phyloP scores from a whole-genome alignment of 2,329 filamentous ascomycete genomes.

The Clarireedia monteithiana region DNA sequence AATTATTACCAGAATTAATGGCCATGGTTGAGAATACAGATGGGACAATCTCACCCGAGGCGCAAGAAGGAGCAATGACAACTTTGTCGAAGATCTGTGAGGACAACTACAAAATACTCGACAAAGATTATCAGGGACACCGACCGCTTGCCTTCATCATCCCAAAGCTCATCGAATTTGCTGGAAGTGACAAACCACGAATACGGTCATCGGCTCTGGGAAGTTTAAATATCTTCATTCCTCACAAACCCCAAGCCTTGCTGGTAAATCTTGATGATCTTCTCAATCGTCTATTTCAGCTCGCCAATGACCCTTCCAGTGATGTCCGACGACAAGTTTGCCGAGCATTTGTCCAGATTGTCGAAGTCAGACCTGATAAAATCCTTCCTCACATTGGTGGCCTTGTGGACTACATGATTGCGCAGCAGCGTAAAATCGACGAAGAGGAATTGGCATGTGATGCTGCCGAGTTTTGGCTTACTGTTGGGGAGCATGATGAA shows the following conservation, averaged over 20 bases:
- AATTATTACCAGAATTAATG: slow-evolving; percentile 77
- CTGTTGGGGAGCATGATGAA: slow-evolving; percentile 78
- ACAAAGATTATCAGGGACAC: slow-evolving; percentile 82
- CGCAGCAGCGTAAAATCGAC: slow-evolving; percentile 72
- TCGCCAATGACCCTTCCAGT: slow-evolving; percentile 67
- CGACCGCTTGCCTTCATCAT: slow-evolving; percentile 82
- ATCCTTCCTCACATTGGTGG: slow-evolving; percentile 81
- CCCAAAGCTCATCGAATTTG: slow-evolving; percentile 84
- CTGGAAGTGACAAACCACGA: slow-evolving; percentile 64
- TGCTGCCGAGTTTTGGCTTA: slow-evolving; percentile 95
- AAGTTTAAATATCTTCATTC: slow-evolving; percentile 86
- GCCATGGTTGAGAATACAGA: slow-evolving; percentile 66
- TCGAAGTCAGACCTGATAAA: slow-evolving; percentile 85
- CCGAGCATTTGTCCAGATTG: slow-evolving; percentile 83
- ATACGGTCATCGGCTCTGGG: slow-evolving; percentile 74
- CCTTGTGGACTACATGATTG: slow-evolving; percentile 86
- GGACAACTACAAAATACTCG: slow-evolving; percentile 81
- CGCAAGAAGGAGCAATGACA: slow-evolving; percentile 89
- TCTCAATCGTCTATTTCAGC: slow-evolving; percentile 71
- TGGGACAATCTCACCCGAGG: slow-evolving; percentile 59
- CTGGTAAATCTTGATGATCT: slow-evolving; percentile 73
- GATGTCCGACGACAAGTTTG: slow-evolving; percentile 92
- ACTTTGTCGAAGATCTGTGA: slow-evolving; percentile 94
- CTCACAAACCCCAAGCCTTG: slow-evolving; percentile 75
- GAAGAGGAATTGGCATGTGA: slow-evolving; percentile 89